A percentile compares a stretch with the other conserved stretches of the same genome.
phyloP scores from a whole-genome alignment of 352 stramenopile genomes.

The Phytophthora vignae region DNA sequence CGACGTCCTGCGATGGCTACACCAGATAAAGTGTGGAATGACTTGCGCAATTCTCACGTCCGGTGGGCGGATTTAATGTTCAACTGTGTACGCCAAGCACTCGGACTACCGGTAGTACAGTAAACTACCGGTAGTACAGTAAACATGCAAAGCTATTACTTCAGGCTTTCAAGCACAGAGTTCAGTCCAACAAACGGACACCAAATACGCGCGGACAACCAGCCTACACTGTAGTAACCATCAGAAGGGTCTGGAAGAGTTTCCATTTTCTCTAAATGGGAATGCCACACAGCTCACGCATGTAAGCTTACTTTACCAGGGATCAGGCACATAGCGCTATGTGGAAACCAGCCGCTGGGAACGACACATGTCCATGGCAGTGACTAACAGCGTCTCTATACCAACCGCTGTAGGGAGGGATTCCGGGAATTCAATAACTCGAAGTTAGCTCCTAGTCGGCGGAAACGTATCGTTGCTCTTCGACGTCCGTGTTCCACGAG shows the following conservation, averaged over 20 bases:
- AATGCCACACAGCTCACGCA: neutral
- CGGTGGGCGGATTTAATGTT: constrained; percentile 42
- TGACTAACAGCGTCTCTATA: neutral
- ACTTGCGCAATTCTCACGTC: constrained; percentile 32
- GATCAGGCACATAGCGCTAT: neutral
- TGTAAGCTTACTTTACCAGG: neutral
- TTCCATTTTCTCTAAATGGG: neutral
- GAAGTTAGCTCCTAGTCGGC: too few relatives aligned
- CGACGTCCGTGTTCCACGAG: neutral
- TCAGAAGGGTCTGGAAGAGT: neutral
- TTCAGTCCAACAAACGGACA: constrained; percentile 3
- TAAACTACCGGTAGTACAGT: too few relatives aligned
- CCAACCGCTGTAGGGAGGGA: neutral
- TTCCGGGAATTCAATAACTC: neutral
- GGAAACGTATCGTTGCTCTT: neutral
- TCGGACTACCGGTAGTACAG: constrained; percentile 28
- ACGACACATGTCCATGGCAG: neutral
- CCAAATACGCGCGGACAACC: neutral
- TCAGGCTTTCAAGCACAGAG: neutral
- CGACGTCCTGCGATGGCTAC: constrained; percentile 27
- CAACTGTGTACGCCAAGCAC: constrained; percentile 39
- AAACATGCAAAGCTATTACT: too few relatives aligned
- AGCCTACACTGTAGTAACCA: neutral
- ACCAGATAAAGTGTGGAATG: constrained; percentile 20
- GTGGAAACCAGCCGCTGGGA: neutral